Evolutionary conservation across 2,329 filamentous ascomycete genomes (phyloP).

Genomic region (Ceratocystiopsis brevicomis): DNA sequence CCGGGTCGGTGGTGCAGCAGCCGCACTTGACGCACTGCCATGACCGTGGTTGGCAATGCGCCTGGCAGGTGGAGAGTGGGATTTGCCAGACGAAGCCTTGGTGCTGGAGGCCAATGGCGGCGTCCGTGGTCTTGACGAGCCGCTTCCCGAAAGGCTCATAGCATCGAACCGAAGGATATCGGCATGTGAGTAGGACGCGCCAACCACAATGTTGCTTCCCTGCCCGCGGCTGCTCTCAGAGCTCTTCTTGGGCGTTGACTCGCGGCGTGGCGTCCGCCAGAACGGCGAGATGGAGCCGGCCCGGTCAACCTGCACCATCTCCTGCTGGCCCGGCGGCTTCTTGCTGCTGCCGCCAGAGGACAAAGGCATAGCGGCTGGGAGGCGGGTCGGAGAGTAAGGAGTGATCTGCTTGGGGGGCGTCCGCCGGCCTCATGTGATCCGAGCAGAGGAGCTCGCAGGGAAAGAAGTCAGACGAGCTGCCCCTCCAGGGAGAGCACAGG

Average conservation of each 20-base stretch:
- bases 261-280: slow-evolving; percentile 48
- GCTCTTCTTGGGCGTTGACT: slow-evolving; percentile 32
- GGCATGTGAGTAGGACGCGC: slow-evolving; percentile 88
- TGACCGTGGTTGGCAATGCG: slow-evolving; percentile 10
- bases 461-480: no score
- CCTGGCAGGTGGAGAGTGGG: slow-evolving; percentile 27
- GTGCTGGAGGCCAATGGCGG: slow-evolving; percentile 40
- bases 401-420: no score
- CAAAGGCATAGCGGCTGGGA: slow-evolving; percentile 33
- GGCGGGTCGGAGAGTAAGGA: no score
- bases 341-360: slow-evolving; percentile 48
- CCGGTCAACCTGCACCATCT: slow-evolving; percentile 80
- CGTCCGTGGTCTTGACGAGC: slow-evolving; percentile 51
- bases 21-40: slow-evolving; percentile 23
- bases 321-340: slow-evolving; percentile 48
- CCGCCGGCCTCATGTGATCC: no score
- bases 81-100: background rate
- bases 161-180: slow-evolving; percentile 74
- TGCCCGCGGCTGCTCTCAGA: slow-evolving; percentile 13
- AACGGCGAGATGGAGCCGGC: slow-evolving; percentile 69
- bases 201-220: slow-evolving; percentile 58
- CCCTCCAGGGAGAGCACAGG: no score
- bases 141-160: slow-evolving; percentile 37
- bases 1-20: slow-evolving; percentile 48
- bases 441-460: no score